Evolutionary conservation across 1,284 basidiomycete genomes (phyloP).

Genomic region (Laetiporus sulphureus): DNA sequence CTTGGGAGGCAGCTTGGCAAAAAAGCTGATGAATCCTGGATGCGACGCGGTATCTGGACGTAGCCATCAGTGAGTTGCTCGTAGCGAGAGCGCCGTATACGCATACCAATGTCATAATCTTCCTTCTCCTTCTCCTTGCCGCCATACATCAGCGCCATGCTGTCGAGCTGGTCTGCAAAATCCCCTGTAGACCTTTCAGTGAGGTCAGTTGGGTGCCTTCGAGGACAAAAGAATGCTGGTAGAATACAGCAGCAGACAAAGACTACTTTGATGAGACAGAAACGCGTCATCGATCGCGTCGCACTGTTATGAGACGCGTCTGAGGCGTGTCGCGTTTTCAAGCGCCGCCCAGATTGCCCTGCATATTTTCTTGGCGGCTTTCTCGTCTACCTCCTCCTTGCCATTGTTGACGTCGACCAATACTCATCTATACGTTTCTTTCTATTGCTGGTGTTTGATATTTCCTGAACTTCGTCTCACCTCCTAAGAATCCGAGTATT

Average conservation of each 20-base stretch:
- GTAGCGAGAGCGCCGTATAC: neutral
- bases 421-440: no score
- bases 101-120: constrained; percentile 28
- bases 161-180: no score
- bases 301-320: constrained; percentile 7
- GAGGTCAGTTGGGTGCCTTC: no score
- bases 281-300: constrained; percentile 8
- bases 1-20: constrained; percentile 57
- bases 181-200: no score
- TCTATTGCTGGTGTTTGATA: no score
- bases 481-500: no score
- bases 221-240: no score
- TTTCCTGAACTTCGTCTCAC: no score
- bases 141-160: constrained; percentile 63
- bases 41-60: constrained; percentile 41
- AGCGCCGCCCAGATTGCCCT: constrained; percentile 9
- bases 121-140: constrained; percentile 62
- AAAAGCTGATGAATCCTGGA: constrained; percentile 74
- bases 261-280: neutral
- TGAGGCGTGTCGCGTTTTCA: constrained; percentile 18
- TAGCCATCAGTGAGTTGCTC: constrained; percentile 24
- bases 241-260: no score
- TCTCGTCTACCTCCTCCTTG: constrained; percentile 1
- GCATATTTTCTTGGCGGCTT: neutral
- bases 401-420: no score